Evolutionary conservation across 169 alveolate genomes (phyloP).

Genomic region (Plasmodium sp.): DNA sequence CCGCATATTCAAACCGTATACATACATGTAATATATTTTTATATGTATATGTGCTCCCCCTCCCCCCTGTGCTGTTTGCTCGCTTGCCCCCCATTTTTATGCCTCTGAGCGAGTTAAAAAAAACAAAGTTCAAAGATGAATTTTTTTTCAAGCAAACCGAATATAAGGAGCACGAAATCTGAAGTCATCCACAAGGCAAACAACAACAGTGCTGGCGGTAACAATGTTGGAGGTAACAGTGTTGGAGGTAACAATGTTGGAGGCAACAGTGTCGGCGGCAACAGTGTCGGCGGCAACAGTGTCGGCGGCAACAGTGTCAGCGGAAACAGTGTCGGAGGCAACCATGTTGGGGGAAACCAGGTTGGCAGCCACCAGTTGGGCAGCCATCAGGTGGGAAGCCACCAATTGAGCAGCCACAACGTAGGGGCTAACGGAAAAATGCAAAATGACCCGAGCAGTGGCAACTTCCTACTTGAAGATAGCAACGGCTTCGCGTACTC

Average conservation of each 20-base stretch:
- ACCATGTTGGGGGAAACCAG: not conserved
- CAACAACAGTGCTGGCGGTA: not conserved
- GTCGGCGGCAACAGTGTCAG: not conserved
- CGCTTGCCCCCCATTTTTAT: not conserved
- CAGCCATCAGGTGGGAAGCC: not conserved
- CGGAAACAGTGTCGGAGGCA: not conserved
- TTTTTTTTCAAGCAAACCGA: slow-evolving; percentile 32
- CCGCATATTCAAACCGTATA: not conserved
- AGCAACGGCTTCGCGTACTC: not conserved
- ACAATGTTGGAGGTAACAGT: not conserved
- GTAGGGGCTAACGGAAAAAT: not conserved
- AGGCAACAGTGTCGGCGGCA: not conserved
- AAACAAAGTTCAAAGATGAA: slow-evolving; percentile 29
- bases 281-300: not conserved
- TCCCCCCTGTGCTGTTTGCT: too few relatives aligned
- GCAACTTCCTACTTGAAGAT: slow-evolving; percentile 5
- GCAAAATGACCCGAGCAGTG: not conserved
- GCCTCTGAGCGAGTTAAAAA: not conserved
- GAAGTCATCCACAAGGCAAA: slow-evolving; percentile 36
- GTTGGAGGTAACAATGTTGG: not conserved
- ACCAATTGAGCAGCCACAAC: not conserved
- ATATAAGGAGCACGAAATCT: slow-evolving; percentile 67
- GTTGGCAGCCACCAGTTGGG: not conserved
- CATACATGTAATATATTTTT: not conserved
- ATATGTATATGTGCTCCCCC: not conserved